Conservation (phyloP, 148 eudicot genomes). For the Vaccinium macrocarpon region DNA sequence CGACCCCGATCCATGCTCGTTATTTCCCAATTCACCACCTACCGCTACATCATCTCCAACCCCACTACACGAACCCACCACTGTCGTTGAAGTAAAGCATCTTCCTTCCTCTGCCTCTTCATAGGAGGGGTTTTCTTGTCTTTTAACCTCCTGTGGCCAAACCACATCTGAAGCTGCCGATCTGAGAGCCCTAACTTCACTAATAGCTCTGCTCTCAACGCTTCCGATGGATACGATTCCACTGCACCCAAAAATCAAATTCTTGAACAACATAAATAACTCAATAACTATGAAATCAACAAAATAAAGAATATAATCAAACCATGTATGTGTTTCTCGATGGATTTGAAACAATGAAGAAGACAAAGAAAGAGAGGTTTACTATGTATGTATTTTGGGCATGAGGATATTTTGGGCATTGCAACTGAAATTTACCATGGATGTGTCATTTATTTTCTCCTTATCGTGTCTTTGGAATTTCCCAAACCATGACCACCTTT, state of each 20-base stretch:
- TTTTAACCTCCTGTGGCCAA: slow-evolving; percentile 87
- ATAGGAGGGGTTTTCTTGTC: slow-evolving; percentile 49
- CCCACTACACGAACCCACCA: slow-evolving; percentile 27
- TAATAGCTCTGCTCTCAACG: slow-evolving; percentile 75
- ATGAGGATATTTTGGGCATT: no score
- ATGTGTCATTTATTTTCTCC: no score
- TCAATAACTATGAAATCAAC: background rate
- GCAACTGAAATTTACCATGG: no score
- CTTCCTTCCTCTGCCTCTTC: slow-evolving; percentile 44
- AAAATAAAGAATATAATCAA: background rate
- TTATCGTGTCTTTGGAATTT: no score
- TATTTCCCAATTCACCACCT: slow-evolving; percentile 41
- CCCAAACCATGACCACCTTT: no score
- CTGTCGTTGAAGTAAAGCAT: slow-evolving; percentile 30
- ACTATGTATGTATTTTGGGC: no score
- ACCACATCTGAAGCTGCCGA: slow-evolving; percentile 97
- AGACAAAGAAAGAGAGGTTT: no score
- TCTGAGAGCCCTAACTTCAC: slow-evolving; percentile 73
- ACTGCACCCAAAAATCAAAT: slow-evolving; percentile 32
- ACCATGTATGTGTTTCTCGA: no score
- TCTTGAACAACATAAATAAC: slow-evolving; percentile 12
- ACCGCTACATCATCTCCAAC: slow-evolving; percentile 40
- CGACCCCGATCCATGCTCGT: slow-evolving; percentile 42
- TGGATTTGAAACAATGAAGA: no score
- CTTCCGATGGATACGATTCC: slow-evolving; percentile 70